A percentile compares a stretch with the other conserved stretches of the same genome.
Evolutionary conservation across 2,329 filamentous ascomycete species (phyloP).

Genomic region (Aspergillus piperis): DNA sequence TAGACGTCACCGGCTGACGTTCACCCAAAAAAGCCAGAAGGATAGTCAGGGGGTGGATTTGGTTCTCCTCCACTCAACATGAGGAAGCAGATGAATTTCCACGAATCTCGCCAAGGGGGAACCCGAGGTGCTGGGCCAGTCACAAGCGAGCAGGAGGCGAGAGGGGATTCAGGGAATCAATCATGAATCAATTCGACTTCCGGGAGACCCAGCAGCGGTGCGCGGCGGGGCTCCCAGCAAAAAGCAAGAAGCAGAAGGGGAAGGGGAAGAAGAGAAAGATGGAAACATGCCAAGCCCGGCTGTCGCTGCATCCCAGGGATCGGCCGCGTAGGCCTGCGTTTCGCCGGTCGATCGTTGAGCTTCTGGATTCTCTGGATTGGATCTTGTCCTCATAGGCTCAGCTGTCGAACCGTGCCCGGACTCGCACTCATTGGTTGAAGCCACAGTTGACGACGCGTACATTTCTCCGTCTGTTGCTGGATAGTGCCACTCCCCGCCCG

Average conservation of each 20-base stretch:
- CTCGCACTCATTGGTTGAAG: slow-evolving; percentile 2
- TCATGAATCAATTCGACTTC: neutral
- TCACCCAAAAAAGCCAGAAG: slow-evolving; percentile 13
- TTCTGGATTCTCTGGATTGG: slow-evolving; percentile 13
- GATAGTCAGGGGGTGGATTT: slow-evolving; percentile 29
- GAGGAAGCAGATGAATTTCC: neutral
- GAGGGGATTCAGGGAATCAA: neutral
- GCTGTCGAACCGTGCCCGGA: slow-evolving; percentile 6
- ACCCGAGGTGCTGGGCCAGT: neutral
- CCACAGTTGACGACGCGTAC: slow-evolving; percentile 6
- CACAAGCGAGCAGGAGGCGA: neutral
- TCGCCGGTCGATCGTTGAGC: slow-evolving; percentile 22
- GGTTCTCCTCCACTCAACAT: neutral
- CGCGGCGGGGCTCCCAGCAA: slow-evolving; percentile 1
- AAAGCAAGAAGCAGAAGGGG: slow-evolving; percentile 5
- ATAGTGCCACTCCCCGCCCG: neutral
- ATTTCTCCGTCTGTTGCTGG: slow-evolving; percentile 6
- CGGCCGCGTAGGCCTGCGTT: slow-evolving; percentile 21
- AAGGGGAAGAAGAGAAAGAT: slow-evolving; percentile 11
- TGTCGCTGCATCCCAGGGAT: slow-evolving; percentile 15
- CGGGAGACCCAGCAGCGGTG: slow-evolving; percentile 2
- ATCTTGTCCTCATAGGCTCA: slow-evolving; percentile 5
- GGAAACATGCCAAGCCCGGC: slow-evolving; percentile 27
- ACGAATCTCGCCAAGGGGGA: slow-evolving; percentile 1
- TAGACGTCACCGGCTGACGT: slow-evolving; percentile 23